A percentile compares a stretch with the other conserved stretches of the same genome.
Evolutionary conservation across 805 yeast species (phyloP).

Genomic region (Torulaspora quercuum): DNA sequence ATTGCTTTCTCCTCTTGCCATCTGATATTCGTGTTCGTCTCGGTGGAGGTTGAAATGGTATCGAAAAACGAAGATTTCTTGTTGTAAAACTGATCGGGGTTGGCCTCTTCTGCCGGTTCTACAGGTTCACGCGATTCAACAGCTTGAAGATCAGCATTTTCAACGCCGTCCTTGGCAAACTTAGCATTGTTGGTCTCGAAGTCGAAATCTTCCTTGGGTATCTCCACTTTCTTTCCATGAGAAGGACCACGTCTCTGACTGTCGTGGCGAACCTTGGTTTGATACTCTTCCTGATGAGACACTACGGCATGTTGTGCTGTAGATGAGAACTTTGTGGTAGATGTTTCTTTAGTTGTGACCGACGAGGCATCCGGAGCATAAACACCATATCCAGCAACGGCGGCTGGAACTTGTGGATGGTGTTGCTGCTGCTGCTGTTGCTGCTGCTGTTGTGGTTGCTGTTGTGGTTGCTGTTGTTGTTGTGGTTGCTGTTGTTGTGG

Average conservation of each 20-base stretch:
- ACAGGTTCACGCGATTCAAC: conserved; percentile 12
- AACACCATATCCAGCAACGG: conserved; percentile 37
- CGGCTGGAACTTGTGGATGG: conserved; percentile 32
- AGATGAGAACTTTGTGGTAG: conserved; percentile 3
- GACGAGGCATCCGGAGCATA: conserved; percentile 28
- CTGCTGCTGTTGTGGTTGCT: conserved; percentile 14
- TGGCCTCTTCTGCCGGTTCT: conserved; percentile 6
- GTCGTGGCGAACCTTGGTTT: conserved; percentile 5
- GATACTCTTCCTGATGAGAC: conserved; percentile 6
- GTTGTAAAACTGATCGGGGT: conserved; percentile 52
- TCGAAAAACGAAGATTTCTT: conserved; percentile 87
- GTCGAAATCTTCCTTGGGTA: conserved; percentile 65
- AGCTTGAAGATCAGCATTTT: conserved; percentile 23
- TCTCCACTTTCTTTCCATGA: conserved; percentile 28
- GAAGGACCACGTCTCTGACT: conserved; percentile 10
- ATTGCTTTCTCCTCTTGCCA: conserved; percentile 71
- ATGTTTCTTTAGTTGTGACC: conserved; percentile 1
- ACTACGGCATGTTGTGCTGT: conserved; percentile 1
- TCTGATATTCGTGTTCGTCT: conserved; percentile 47
- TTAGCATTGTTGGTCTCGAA: conserved; percentile 71
- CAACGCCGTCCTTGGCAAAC: conserved; percentile 51
- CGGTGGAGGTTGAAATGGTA: conserved; percentile 67
- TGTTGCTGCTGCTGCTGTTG: conserved; percentile 22
- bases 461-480: conserved; percentile 10
- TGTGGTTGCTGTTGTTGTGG: conserved; percentile 21